Evolutionary conservation across 768 basidiomycete genomes (phyloP).

Genomic region (Amanita pseudoporphyria): DNA sequence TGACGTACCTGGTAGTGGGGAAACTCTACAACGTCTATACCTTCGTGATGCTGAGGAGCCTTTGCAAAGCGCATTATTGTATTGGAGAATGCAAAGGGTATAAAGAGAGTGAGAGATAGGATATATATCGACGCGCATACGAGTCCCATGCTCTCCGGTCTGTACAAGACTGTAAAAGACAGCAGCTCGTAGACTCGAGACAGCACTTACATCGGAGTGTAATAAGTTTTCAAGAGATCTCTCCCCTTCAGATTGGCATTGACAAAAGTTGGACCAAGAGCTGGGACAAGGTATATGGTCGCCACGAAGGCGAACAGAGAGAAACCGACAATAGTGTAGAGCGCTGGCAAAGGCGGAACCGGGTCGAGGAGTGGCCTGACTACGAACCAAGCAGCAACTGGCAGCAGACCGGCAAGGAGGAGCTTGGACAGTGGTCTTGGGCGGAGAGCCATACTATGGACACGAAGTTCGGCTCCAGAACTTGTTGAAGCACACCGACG

Average conservation of each 20-base stretch:
- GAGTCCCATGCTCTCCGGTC: constrained; percentile 91
- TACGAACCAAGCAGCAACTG: constrained; percentile 66
- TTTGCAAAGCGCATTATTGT: constrained; percentile 40
- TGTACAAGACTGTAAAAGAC: constrained; percentile 22
- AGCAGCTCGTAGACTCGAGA: constrained; percentile 2
- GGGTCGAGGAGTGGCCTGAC: constrained; percentile 64
- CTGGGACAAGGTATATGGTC: constrained; percentile 73
- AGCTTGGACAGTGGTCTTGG: constrained; percentile 39
- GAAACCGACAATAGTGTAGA: constrained; percentile 77
- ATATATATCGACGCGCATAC: constrained; percentile 88
- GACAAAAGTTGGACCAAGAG: constrained; percentile 71
- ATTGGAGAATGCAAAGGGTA: constrained; percentile 89
- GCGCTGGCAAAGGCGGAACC: constrained; percentile 54
- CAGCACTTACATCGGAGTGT: constrained; percentile 52
- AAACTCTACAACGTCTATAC: constrained; percentile 58
- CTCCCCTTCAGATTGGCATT: constrained; percentile 75
- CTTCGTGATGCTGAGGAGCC: constrained; percentile 39
- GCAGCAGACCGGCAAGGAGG: constrained; percentile 49
- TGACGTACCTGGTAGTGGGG: constrained; percentile 68
- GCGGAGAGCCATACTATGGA: constrained; percentile 7
- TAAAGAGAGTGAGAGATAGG: constrained; percentile 79
- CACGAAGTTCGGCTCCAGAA: not conserved
- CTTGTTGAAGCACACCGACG: constrained; percentile 2
- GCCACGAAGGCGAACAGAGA: constrained; percentile 75
- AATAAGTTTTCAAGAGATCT: constrained; percentile 80